Conservation (phyloP, 345 rosid species). For the Dovyalis caffra region DNA sequence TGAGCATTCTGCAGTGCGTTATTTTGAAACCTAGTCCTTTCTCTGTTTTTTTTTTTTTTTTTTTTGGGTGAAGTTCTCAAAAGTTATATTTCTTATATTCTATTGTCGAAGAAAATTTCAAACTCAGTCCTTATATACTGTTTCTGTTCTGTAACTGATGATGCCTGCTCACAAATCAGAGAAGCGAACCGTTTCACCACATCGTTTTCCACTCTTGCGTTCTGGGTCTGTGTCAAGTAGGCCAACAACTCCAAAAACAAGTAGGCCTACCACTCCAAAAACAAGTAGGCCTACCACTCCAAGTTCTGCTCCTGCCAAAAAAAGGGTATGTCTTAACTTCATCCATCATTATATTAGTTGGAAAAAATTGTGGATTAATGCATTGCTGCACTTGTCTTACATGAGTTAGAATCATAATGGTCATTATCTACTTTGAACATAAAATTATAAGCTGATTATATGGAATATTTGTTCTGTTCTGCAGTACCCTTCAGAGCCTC, state of each 20-base stretch:
- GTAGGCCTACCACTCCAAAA: constrained; percentile 66
- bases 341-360: background rate
- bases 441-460: no score
- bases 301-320: constrained; percentile 43
- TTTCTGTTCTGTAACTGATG: background rate
- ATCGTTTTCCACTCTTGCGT: constrained; percentile 76
- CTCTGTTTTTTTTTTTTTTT: background rate
- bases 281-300: constrained; percentile 54
- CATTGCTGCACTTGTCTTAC: no score
- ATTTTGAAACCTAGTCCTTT: background rate
- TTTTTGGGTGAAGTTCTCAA: background rate
- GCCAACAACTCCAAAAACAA: constrained; percentile 63
- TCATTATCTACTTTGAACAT: no score
- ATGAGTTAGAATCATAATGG: background rate
- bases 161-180: constrained; percentile 39
- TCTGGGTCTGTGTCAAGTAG: constrained; percentile 71
- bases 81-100: background rate
- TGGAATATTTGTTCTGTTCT: constrained; percentile 8
- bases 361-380: background rate
- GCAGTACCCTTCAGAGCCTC: constrained; percentile 86
- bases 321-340: constrained; percentile 56
- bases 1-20: background rate
- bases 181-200: constrained; percentile 71
- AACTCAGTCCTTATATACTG: no score
- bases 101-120: background rate